Conservation (phyloP, 257 asterid species). For the Nicotiana undulata region DNA sequence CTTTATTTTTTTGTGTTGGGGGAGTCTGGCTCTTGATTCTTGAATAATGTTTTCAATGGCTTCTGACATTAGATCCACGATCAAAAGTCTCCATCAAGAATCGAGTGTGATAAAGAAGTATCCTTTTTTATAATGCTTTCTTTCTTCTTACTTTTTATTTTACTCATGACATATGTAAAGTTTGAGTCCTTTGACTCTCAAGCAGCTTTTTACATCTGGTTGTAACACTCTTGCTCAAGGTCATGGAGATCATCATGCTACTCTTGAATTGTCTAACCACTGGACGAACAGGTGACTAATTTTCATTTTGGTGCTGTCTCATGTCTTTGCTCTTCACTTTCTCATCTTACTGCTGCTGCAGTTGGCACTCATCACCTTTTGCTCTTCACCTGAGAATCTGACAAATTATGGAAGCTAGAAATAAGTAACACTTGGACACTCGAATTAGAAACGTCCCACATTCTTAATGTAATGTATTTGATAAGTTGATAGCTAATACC, state of each 20-base stretch:
- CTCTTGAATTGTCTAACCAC: conserved; percentile 47
- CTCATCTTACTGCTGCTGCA: background rate
- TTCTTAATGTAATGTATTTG: background rate
- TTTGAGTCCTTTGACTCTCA: conserved; percentile 32
- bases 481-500: background rate
- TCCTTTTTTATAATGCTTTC: conserved; percentile 27
- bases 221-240: conserved; percentile 53
- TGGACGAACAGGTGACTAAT: conserved; percentile 61
- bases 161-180: conserved; percentile 2
- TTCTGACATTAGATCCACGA: conserved; percentile 58
- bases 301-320: background rate
- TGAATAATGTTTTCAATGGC: conserved; percentile 18
- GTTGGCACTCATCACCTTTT: background rate
- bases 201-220: conserved; percentile 63
- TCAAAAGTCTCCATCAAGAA: conserved; percentile 50
- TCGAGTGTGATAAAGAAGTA: conserved; percentile 58
- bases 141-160: background rate
- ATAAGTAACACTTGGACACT: background rate
- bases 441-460: background rate
- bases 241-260: conserved; percentile 37
- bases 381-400: background rate
- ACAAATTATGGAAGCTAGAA: background rate
- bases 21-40: background rate
- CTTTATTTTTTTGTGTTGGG: conserved; percentile 4
- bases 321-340: background rate